Conservation (phyloP, 2,329 filamentous ascomycete species). For the Hypoxylon sp. region DNA sequence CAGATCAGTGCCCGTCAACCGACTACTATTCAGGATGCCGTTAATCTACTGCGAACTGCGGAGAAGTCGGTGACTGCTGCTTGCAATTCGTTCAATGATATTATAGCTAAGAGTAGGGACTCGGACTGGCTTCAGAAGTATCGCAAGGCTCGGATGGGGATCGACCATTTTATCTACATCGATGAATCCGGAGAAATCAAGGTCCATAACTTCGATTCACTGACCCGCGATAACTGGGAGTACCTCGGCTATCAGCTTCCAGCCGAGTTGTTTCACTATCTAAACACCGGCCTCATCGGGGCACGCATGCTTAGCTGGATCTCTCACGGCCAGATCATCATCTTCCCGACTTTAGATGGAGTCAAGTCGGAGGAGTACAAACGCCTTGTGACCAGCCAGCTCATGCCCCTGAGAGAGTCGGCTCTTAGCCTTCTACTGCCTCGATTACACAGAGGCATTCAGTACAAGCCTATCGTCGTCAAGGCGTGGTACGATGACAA, state of each 20-base stretch:
- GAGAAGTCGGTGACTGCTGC: conserved; percentile 77
- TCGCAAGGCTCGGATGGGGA: conserved; percentile 83
- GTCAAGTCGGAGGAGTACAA: conserved; percentile 84
- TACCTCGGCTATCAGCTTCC: conserved; percentile 92
- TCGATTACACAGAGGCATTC: conserved; percentile 84
- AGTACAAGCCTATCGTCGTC: conserved; percentile 80
- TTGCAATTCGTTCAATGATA: conserved; percentile 83
- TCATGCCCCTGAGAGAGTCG: conserved; percentile 80
- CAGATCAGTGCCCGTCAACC: conserved; percentile 66
- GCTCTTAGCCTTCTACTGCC: conserved; percentile 82
- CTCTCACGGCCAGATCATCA: conserved; percentile 79
- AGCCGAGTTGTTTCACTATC: conserved; percentile 89
- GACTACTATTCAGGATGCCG: conserved; percentile 77
- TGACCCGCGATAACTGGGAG: conserved; percentile 86
- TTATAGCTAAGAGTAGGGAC: conserved; percentile 73
- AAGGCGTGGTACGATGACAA: conserved; percentile 86
- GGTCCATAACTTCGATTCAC: conserved; percentile 77
- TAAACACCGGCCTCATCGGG: conserved; percentile 84
- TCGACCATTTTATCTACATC: conserved; percentile 89
- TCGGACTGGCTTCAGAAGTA: conserved; percentile 87
- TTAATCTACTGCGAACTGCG: conserved; percentile 79
- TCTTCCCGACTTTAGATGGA: conserved; percentile 88
- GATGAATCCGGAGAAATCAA: conserved; percentile 80
- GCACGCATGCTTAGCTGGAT: conserved; percentile 85
- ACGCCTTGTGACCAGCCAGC: conserved; percentile 77